Evolutionary conservation across 1,139 yeast species (phyloP), one percentile per base, ranked within the genome.

Genomic region (Yamadazyma songkhlaensis): DNA sequence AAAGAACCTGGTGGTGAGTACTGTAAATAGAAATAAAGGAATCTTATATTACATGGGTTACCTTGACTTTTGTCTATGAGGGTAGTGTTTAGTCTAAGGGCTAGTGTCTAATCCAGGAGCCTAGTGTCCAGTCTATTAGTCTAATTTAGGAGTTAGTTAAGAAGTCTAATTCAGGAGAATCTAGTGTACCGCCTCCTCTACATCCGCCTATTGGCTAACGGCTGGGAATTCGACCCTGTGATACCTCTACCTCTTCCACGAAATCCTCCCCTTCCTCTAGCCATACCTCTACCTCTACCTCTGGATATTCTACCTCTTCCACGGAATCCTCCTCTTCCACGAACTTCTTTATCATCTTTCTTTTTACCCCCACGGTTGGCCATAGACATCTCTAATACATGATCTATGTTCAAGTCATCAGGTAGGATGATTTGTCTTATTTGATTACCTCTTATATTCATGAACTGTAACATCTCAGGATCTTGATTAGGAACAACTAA

Each of bases 401-500:
- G 71, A 47, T 92, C 98, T 32, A 92, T 62, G 42, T 94, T 89
- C 49, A 92, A 64, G 21, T 92, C 83, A 49, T 92, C 98, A 0
- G 98, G 97, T 31, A 92, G 69, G 32, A 89, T 68, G 29, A 85
- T 83, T 59, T 86, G 84, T 47, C 98, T 77, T 29, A 92, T 84
- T 46, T 87, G 94, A 60, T 83, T 92, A 1, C 98, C 98, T 50
- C 98, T 74, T 25, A 92, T 76, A 49, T 86, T 89, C 54, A 92
- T 83, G 55, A 77, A 87, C 50, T 87, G 95, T 47, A 90, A 67
- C 9, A 76, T 60, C 36, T 81, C 76, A 2, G 96, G 88, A 39
- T 84, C 90, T 43, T 87, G 79, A 54, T 81, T 78, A 44, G 74
- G 80, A 43, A 79, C 76, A 22, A 84, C 79, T 78, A 84, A 79